Evolutionary conservation across 2,329 filamentous ascomycete species (phyloP), one percentile per base, ranked within the genome.

Genomic region (Plectosphaerella cucumerina): DNA sequence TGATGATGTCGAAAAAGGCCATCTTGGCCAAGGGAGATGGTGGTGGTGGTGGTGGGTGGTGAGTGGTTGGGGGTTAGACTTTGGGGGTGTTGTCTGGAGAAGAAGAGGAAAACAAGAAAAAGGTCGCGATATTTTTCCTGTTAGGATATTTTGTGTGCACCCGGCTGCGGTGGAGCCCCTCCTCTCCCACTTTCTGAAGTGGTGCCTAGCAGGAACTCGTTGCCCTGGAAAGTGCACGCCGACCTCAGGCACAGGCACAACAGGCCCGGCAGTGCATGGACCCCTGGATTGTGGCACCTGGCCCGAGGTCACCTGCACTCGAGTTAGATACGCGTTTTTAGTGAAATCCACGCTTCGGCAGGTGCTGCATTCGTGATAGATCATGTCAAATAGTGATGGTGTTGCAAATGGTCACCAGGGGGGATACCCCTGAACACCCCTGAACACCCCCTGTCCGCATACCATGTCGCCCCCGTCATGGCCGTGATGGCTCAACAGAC

Each of bases 391-490:
- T 31, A 4, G 8, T 11, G 6, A 31, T 31, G 26, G 37, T 42
- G 20, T 42, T 42, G 20, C 15, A 6, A 9, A 42, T 17, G 20
- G 37, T 17, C 37, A 15, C 15, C n/a, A 5, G 10, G 44, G 37
- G 47, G 53, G 53, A 48, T 55, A 53, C 53, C 51, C 53, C 21
- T 42, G 51, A 49, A 42, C 44, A 50, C 43, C 52, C 52, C 44
- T 47, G 47, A 50, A 23, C 20, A 33, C 50, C 37, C 52, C 58
- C 53, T 51, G 48, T 52, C 44, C 42, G n/a, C 41, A 53, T 31
- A 51, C 12, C 48, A 31, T 11, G 12, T 31, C 26, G 26, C 26
- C 26, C 3, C 26, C 26, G n/a, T 31, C 26, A 31, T 11, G 26
- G 9, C 26, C 26, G 12, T 11, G 26, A 11, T 31, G 8, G 26